Evolutionary conservation across 2,329 filamentous ascomycete species (phyloP), one percentile per base, ranked within the genome.

Genomic region (Colletotrichum aenigma): DNA sequence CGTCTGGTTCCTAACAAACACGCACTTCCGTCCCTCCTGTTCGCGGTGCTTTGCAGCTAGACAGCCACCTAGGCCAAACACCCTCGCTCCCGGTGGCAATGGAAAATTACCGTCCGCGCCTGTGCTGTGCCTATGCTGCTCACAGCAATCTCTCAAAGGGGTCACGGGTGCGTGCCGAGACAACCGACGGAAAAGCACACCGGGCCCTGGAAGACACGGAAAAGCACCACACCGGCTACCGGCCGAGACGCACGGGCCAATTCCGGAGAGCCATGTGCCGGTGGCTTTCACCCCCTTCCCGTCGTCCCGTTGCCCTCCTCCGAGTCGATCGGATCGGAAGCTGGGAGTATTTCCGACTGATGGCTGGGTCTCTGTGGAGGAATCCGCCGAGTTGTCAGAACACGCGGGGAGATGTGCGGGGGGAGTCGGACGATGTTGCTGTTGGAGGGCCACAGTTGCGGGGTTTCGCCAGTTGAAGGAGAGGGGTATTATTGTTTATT

Each of bases 161-260:
- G 67, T 74, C 62, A 67, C 68, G 30, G 32, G 55, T 55, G 26
- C 10, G 61, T 67, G 68, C 62, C 61, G 72, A 71, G 69, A 56
- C 69, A 67, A 75, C 69, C 56, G 68, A 75, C 73, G 73, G 73
- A 75, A 72, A 75, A 75, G 69, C 69, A 64, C 38, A 48, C 52
- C 28, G 60, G 60, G 28, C 13, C 43, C 43, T 13, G 6, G n/a
- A 4, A 1, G 13, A 43, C 24, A 72, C 73, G 73, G 73, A 75
- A 67, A 72, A 75, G 69, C 62, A 55, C 8, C 68, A 61, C 30
- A 32, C 7, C 28, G 34, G 64, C 36, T 62, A 32, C 7, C 28
- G 34, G 64, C 36, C 67, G n/a, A 67, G 48, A 52, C 21, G 67
- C 72, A 75, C 55, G 61, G 68, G 15, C 61, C 67, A 71, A 1